phyloP scores from a whole-genome alignment of 2,329 filamentous ascomycete genomes.

The Colletotrichum trifolii region DNA sequence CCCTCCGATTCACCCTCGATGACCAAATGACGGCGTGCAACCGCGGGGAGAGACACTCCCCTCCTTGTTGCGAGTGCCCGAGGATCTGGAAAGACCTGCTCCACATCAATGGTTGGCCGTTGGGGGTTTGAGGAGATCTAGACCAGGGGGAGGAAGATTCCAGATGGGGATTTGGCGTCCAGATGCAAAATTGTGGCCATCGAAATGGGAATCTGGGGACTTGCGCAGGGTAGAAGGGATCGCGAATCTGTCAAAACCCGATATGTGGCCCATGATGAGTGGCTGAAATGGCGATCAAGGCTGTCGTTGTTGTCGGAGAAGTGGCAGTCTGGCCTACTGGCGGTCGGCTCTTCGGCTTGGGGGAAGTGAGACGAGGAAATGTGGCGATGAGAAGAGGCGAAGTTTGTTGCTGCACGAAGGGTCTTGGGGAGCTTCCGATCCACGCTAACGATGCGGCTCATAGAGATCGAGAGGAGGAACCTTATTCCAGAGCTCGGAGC shows the following conservation, averaged over 20 bases:
- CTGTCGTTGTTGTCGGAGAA: not conserved
- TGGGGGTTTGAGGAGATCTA: not conserved
- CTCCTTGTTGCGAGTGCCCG: slow-evolving; percentile 23
- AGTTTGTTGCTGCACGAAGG: slow-evolving; percentile 24
- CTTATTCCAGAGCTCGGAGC: not conserved
- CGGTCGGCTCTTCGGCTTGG: not conserved
- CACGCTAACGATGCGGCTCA: slow-evolving; percentile 43
- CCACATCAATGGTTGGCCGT: slow-evolving; percentile 6
- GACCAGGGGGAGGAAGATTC: not conserved
- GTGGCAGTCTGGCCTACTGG: not conserved
- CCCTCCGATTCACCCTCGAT: no score
- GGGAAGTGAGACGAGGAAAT: not conserved
- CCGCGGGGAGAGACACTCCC: slow-evolving; percentile 10
- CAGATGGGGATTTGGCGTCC: slow-evolving; percentile 5
- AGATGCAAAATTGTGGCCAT: slow-evolving; percentile 15
- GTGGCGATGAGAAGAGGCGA: not conserved
- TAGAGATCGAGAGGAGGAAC: slow-evolving; percentile 40
- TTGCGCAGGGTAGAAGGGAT: slow-evolving; percentile 1
- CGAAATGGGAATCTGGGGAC: slow-evolving; percentile 19
- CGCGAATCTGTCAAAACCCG: slow-evolving; percentile 8
- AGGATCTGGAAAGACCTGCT: not conserved
- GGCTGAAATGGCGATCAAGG: slow-evolving; percentile 6
- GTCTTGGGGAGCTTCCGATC: slow-evolving; percentile 41
- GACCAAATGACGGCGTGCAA: slow-evolving; percentile 1
- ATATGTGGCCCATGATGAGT: not conserved